phyloP scores from a whole-genome alignment of 177 flowering plant species.

The Tripterygium wilfordii region DNA sequence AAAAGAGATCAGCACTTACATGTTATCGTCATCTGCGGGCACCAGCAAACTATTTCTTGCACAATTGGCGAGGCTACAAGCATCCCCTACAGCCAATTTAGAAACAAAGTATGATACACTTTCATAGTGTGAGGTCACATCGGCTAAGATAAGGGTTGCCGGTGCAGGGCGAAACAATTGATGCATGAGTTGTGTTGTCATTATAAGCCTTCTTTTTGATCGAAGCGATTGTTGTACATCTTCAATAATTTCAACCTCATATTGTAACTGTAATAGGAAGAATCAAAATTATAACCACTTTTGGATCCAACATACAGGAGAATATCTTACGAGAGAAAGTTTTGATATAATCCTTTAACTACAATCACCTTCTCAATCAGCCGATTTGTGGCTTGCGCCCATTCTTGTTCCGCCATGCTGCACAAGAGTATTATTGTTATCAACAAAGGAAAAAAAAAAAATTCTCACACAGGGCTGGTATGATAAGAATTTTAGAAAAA shows the following conservation, averaged over 20 bases:
- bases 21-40: slow-evolving; percentile 11
- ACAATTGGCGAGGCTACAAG: slow-evolving; percentile 44
- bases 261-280: slow-evolving; percentile 39
- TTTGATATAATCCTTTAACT: background rate
- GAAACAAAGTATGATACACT: slow-evolving; percentile 38
- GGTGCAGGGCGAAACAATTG: slow-evolving; percentile 55
- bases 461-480: background rate
- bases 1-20: slow-evolving; percentile 32
- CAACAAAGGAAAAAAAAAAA: background rate
- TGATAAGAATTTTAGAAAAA: background rate
- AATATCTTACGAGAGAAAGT: background rate
- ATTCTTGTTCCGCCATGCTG: slow-evolving; percentile 58
- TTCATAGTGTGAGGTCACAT: slow-evolving; percentile 40
- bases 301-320: background rate
- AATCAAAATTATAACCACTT: background rate
- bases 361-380: slow-evolving; percentile 55
- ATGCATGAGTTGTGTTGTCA: slow-evolving; percentile 73
- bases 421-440: slow-evolving; percentile 2
- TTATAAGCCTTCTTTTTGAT: slow-evolving; percentile 60
- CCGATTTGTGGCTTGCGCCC: slow-evolving; percentile 61
- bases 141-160: slow-evolving; percentile 39
- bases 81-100: slow-evolving; percentile 59
- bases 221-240: slow-evolving; percentile 29
- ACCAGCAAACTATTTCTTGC: slow-evolving; percentile 19
- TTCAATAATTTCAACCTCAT: slow-evolving; percentile 40